A percentile compares a stretch with the other conserved stretches of the same genome.
These are phyloP conservation scores for Nothophytophthora sp. DNA, from an alignment of 352 stramenopile genomes.

Conservation along the genomic window DNA sequence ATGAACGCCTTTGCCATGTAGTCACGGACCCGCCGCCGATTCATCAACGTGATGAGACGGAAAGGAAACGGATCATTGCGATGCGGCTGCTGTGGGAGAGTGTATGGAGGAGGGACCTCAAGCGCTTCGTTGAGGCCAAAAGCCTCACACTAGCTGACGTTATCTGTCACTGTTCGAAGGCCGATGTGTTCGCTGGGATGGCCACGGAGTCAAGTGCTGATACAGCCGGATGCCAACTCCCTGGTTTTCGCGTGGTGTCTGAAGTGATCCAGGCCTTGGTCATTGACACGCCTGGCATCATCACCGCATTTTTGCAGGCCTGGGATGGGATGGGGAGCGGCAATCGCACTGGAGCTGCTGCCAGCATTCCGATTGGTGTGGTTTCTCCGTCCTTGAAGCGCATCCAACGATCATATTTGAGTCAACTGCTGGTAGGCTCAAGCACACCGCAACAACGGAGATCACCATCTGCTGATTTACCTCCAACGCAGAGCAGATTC, in stretches of 20 bases:
- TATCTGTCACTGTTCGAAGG: slow-evolving; percentile 36
- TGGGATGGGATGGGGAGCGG: slow-evolving; percentile 5
- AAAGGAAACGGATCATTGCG: neutral
- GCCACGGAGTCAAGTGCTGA: too few relatives aligned
- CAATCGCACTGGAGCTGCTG: neutral
- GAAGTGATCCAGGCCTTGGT: slow-evolving; percentile 17
- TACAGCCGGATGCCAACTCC: too few relatives aligned
- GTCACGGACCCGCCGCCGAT: neutral
- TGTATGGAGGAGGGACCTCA: slow-evolving; percentile 36
- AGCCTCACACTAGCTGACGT: slow-evolving; percentile 19
- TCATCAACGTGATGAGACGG: neutral
- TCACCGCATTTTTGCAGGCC: slow-evolving; percentile 19
- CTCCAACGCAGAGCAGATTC: neutral
- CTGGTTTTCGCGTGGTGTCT: slow-evolving; percentile 28
- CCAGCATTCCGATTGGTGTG: neutral
- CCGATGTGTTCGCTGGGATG: slow-evolving; percentile 29
- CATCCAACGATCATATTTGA: slow-evolving; percentile 30
- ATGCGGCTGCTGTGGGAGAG: slow-evolving; percentile 28
- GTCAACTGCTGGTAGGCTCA: slow-evolving; percentile 11
- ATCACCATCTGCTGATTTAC: neutral
- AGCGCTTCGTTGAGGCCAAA: slow-evolving; percentile 3
- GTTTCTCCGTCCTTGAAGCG: slow-evolving; percentile 9
- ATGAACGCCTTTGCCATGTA: slow-evolving; percentile 14
- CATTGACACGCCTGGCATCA: slow-evolving; percentile 7
- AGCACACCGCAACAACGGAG: neutral